phyloP scores from a whole-genome alignment of 768 basidiomycete species.

The Mycena vitilis region DNA sequence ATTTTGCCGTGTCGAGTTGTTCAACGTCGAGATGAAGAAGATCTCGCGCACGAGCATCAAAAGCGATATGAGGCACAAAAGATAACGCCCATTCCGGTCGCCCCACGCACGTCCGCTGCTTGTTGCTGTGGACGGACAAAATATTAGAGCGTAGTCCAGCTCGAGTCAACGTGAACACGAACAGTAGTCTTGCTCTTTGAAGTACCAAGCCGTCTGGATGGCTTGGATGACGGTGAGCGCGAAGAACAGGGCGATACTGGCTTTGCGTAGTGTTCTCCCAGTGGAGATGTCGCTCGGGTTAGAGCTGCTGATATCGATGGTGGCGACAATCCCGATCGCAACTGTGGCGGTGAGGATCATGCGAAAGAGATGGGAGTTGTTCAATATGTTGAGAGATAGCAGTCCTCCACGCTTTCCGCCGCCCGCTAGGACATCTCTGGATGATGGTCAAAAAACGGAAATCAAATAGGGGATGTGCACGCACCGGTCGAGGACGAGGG shows the following conservation, averaged over 20 bases:
- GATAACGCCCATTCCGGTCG: constrained; percentile 42
- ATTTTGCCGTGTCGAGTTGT: constrained; percentile 38
- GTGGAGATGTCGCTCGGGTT: constrained; percentile 31
- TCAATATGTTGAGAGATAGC: constrained; percentile 39
- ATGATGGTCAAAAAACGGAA: neutral
- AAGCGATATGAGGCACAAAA: constrained; percentile 48
- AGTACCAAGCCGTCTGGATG: constrained; percentile 41
- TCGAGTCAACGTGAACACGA: neutral
- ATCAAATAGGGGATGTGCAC: constrained; percentile 11
- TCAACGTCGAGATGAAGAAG: constrained; percentile 48
- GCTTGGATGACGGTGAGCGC: constrained; percentile 48
- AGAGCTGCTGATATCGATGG: constrained; percentile 33
- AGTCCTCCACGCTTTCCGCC: constrained; percentile 15
- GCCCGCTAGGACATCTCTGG: constrained; percentile 40
- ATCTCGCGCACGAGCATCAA: constrained; percentile 53
- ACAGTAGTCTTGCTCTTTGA: neutral
- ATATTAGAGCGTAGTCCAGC: neutral
- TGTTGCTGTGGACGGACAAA: constrained; percentile 16
- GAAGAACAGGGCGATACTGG: constrained; percentile 51
- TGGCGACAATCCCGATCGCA: constrained; percentile 48
- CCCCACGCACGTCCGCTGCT: constrained; percentile 38
- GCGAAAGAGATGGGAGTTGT: constrained; percentile 48
- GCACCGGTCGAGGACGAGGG: constrained; percentile 55
- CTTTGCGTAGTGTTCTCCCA: constrained; percentile 45
- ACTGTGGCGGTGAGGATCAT: constrained; percentile 45